Percentiles rank a stretch among this genome's conserved stretches.
phyloP scores from a whole-genome alignment of 1,284 basidiomycete species.

The Ceratobasidium sp. region DNA sequence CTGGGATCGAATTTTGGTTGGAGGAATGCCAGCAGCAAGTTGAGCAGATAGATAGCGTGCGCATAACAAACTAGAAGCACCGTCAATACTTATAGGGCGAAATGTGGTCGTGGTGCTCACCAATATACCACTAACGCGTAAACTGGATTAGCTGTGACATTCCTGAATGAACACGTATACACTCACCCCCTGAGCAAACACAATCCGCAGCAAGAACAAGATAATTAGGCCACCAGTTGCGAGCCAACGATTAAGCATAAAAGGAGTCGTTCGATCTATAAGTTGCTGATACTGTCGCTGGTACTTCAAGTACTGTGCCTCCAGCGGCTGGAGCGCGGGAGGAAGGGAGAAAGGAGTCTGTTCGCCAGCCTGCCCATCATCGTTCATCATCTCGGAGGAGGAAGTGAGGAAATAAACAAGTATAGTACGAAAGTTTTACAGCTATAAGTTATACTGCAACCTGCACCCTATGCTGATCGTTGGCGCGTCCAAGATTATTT shows the following conservation, averaged over 20 bases:
- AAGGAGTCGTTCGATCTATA: constrained; percentile 91
- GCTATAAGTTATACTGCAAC: constrained; percentile 30
- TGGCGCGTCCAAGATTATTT: constrained; percentile 33
- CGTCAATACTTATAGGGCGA: background rate
- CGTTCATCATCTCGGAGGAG: constrained; percentile 41
- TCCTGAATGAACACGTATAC: constrained; percentile 24
- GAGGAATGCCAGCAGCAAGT: constrained; percentile 86
- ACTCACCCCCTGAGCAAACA: constrained; percentile 88
- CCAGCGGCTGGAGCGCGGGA: constrained; percentile 42
- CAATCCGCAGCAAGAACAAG: constrained; percentile 86
- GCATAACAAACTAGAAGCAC: constrained; percentile 72
- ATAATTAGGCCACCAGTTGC: constrained; percentile 73
- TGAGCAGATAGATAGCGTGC: constrained; percentile 90
- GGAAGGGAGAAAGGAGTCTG: constrained; percentile 39
- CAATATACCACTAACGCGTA: constrained; percentile 83
- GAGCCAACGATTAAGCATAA: constrained; percentile 89
- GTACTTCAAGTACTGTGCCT: constrained; percentile 44
- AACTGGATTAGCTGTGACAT: constrained; percentile 43
- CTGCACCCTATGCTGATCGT: constrained; percentile 28
- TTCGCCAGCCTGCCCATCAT: constrained; percentile 25
- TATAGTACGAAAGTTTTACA: constrained; percentile 11
- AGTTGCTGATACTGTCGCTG: constrained; percentile 77
- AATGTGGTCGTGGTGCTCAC: constrained; percentile 54
- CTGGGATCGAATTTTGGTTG: constrained; percentile 97
- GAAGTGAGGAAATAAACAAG: constrained; percentile 2